Conservation (phyloP, 371 early-diverging fungal genomes). For the Mortierella sp. region DNA sequence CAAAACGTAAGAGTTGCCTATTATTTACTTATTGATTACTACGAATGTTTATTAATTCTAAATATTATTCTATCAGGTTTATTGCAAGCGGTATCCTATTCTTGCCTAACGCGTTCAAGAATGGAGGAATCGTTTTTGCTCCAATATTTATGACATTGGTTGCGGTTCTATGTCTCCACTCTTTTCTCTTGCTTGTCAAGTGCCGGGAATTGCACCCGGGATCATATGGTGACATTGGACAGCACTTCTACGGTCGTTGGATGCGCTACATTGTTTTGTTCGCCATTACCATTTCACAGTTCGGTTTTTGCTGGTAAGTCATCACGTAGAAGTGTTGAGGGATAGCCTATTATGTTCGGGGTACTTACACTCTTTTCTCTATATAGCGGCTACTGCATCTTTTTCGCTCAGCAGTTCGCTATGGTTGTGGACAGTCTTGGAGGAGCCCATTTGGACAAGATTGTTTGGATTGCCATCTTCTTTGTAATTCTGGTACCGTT, state of each 20-base stretch:
- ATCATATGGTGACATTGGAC: slow-evolving; percentile 94
- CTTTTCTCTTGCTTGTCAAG: slow-evolving; percentile 75
- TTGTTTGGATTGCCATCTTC: slow-evolving; percentile 78
- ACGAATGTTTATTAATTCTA: too few species aligned
- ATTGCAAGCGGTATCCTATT: slow-evolving; percentile 87
- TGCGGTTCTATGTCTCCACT: slow-evolving; percentile 75
- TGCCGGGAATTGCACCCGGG: slow-evolving; percentile 76
- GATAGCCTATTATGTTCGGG: not conserved
- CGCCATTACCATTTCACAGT: slow-evolving; percentile 90
- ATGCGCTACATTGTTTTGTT: slow-evolving; percentile 82
- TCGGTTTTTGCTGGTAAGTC: slow-evolving; percentile 88
- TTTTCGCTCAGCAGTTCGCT: slow-evolving; percentile 55
- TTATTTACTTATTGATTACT: not conserved
- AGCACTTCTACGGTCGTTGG: slow-evolving; percentile 81
- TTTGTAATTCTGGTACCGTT: slow-evolving; percentile 81
- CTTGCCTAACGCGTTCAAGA: slow-evolving; percentile 84
- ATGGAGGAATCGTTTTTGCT: slow-evolving; percentile 82
- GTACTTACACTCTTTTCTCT: not conserved
- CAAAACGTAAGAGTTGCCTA: slow-evolving; percentile 36
- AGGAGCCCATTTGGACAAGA: slow-evolving; percentile 41
- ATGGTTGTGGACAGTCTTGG: slow-evolving; percentile 52
- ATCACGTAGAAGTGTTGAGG: not conserved
- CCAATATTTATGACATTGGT: slow-evolving; percentile 72
- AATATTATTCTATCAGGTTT: slow-evolving; percentile 60
- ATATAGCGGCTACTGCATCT: slow-evolving; percentile 47